Percentiles rank a stretch among this genome's conserved stretches.
These are phyloP conservation scores for Albizia julibrissin DNA, from an alignment of 306 rosid species.

Conservation along the genomic window DNA sequence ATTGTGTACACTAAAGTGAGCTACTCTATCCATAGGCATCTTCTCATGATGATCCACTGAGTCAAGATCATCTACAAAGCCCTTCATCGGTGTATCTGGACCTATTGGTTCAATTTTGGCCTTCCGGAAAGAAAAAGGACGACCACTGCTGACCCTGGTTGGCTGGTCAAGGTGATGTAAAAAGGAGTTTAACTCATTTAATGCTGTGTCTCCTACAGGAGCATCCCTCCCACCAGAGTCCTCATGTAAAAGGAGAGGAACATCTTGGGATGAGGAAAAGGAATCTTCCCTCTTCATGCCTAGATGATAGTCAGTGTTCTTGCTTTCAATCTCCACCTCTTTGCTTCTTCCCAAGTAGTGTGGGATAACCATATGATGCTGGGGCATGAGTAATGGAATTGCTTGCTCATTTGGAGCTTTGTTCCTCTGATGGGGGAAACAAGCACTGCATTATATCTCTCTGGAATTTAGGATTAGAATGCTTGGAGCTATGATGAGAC, in stretches of 20 bases:
- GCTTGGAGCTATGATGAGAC: constrained; percentile 25
- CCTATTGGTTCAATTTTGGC: constrained; percentile 61
- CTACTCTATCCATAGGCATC: constrained; percentile 41
- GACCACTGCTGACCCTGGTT: constrained; percentile 36
- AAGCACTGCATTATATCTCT: constrained; percentile 25
- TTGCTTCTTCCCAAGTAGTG: constrained; percentile 80
- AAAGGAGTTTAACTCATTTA: constrained; percentile 36
- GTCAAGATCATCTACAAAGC: constrained; percentile 82
- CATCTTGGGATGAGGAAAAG: constrained; percentile 72
- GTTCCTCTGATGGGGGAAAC: constrained; percentile 66
- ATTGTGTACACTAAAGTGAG: background rate
- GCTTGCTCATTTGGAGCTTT: constrained; percentile 95
- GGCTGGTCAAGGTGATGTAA: constrained; percentile 37
- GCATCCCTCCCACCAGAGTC: constrained; percentile 56
- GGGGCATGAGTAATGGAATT: constrained; percentile 98
- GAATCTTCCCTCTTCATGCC: constrained; percentile 62
- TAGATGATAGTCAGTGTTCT: constrained; percentile 34
- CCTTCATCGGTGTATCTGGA: constrained; percentile 79
- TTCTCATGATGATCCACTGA: constrained; percentile 47
- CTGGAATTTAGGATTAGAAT: constrained; percentile 29
- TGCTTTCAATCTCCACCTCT: constrained; percentile 53
- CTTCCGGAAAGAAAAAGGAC: constrained; percentile 48
- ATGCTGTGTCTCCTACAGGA: constrained; percentile 51
- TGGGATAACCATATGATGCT: constrained; percentile 99
- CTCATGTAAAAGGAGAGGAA: constrained; percentile 80